phyloP scores from a whole-genome alignment of 2,329 filamentous ascomycete genomes.

The Scortechinia acanthostroma region DNA sequence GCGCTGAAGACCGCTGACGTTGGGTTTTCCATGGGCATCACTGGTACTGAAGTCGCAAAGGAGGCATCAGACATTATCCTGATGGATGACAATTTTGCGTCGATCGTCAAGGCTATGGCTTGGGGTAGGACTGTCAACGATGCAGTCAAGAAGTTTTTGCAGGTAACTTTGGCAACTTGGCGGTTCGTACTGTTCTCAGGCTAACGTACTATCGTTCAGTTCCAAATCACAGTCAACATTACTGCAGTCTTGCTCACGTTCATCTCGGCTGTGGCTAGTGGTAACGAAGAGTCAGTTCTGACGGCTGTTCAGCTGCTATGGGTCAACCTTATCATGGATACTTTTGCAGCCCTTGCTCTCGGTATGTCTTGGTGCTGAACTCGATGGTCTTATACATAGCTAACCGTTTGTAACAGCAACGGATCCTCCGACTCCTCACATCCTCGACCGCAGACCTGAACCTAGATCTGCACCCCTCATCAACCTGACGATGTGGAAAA shows the following conservation, averaged over 20 bases:
- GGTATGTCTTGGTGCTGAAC: no score
- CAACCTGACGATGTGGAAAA: conserved; percentile 77
- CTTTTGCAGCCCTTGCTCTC: conserved; percentile 71
- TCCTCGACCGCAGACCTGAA: conserved; percentile 69
- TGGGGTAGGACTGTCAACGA: conserved; percentile 53
- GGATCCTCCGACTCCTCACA: conserved; percentile 62
- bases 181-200: not conserved
- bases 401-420: no score
- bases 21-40: conserved; percentile 62
- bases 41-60: conserved; percentile 58
- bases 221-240: conserved; percentile 70
- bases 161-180: conserved; percentile 9
- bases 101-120: conserved; percentile 54
- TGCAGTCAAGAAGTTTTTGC: conserved; percentile 41
- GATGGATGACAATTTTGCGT: conserved; percentile 56
- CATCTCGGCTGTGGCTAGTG: conserved; percentile 64
- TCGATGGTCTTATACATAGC: no score
- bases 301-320: conserved; percentile 75
- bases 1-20: conserved; percentile 61
- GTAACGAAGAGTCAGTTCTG: conserved; percentile 57
- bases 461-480: conserved; percentile 69
- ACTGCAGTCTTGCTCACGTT: conserved; percentile 74
- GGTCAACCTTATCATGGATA: conserved; percentile 84
- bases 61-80: conserved; percentile 54
- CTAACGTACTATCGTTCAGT: conserved; percentile 23